These are phyloP conservation scores for Apiospora pterosperma DNA, from an alignment of 2,329 filamentous ascomycete genomes.

Conservation along the genomic window DNA sequence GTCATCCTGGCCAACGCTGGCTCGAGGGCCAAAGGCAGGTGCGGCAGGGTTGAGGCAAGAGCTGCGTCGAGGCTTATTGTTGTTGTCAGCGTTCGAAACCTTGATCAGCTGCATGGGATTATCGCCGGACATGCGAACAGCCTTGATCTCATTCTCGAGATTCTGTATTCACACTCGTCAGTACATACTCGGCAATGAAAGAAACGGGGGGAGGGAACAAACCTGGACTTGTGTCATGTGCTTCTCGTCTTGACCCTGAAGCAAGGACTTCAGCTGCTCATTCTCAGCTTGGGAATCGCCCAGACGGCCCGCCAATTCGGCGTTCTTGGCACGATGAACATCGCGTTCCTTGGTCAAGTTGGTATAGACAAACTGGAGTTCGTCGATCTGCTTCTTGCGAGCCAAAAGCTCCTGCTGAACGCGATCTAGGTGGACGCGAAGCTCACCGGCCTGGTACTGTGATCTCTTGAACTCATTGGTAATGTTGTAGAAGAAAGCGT, in stretches of 20 bases:
- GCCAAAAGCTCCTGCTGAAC: conserved; percentile 8
- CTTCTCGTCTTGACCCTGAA: conserved; percentile 17
- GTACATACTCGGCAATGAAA: background rate
- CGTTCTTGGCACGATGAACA: conserved; percentile 4
- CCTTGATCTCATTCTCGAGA: conserved; percentile 19
- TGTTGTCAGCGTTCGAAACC: background rate
- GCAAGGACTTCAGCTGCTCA: conserved; percentile 14
- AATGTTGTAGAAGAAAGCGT: conserved; percentile 3
- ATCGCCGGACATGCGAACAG: conserved; percentile 5
- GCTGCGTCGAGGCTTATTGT: background rate
- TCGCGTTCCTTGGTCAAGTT: conserved; percentile 10
- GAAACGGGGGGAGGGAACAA: conserved; percentile 7
- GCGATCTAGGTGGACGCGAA: conserved; percentile 6
- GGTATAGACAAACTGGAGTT: conserved; percentile 10
- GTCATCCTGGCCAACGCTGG: background rate
- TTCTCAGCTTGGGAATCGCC: conserved; percentile 9
- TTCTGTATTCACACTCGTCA: conserved; percentile 13
- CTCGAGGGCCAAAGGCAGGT: background rate
- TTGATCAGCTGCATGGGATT: conserved; percentile 13
- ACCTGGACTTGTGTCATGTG: conserved; percentile 20
- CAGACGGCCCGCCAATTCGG: conserved; percentile 10
- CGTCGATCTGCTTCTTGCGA: conserved; percentile 5
- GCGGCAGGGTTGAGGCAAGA: background rate
- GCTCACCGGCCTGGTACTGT: conserved; percentile 9
- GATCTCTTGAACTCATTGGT: conserved; percentile 2